These are phyloP conservation scores for Paxillus rubicundulus DNA, from an alignment of 768 basidiomycete species.

Conservation along the genomic window DNA sequence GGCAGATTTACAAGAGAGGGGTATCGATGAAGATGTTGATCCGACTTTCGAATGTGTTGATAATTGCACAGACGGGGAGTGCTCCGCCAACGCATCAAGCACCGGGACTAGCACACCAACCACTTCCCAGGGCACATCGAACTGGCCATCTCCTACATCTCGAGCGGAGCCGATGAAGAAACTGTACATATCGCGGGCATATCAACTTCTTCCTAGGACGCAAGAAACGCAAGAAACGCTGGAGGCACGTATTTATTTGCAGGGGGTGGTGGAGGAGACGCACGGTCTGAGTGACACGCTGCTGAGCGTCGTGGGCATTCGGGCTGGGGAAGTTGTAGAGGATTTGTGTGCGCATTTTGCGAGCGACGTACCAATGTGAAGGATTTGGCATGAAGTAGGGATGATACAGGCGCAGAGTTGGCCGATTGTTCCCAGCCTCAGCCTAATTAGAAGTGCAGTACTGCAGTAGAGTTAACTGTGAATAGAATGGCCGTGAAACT, in stretches of 20 bases:
- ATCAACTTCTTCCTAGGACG: constrained; percentile 37
- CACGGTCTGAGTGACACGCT: constrained; percentile 45
- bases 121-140: constrained; percentile 17
- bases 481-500: too few species aligned
- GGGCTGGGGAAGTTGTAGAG: constrained; percentile 45
- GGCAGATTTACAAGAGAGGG: neutral
- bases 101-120: constrained; percentile 11
- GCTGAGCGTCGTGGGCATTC: constrained; percentile 42
- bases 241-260: constrained; percentile 34
- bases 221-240: constrained; percentile 5
- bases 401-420: too few species aligned
- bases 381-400: too few species aligned
- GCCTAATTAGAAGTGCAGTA: too few species aligned
- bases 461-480: too few species aligned
- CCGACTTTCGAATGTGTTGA: constrained; percentile 9
- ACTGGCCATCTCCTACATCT: constrained; percentile 23
- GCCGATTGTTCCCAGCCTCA: too few species aligned
- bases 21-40: neutral
- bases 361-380: constrained; percentile 4
- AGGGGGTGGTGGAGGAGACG: constrained; percentile 37
- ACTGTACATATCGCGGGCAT: constrained; percentile 39
- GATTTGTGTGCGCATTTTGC: constrained; percentile 30
- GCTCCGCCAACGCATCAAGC: neutral
- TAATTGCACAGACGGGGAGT: neutral
- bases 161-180: constrained; percentile 1